Conservation (phyloP, 2,329 filamentous ascomycete species). For the Pestalotiopsis sp. region DNA sequence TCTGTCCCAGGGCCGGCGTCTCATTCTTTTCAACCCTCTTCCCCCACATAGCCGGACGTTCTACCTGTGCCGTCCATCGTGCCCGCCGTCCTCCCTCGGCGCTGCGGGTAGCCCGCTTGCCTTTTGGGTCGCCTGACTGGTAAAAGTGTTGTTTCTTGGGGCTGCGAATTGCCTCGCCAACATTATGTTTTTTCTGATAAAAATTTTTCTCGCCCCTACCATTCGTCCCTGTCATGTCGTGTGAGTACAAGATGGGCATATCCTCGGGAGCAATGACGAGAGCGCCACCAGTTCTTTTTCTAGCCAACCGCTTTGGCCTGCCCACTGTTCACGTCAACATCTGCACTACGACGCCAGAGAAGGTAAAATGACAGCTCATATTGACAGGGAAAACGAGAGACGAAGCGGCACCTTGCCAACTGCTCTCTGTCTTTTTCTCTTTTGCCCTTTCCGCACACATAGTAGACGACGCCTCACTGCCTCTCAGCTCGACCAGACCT, state of each 20-base stretch:
- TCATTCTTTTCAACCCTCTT: no score
- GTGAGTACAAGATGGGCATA: not conserved
- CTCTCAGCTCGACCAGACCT: not conserved
- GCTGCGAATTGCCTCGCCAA: not conserved
- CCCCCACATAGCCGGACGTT: not conserved
- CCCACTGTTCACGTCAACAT: conserved; percentile 3
- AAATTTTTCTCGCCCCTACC: not conserved
- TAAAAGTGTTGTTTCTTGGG: not conserved
- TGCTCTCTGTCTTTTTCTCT: not conserved
- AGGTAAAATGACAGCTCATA: conserved; percentile 7
- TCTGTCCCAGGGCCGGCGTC: no score
- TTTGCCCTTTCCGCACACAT: not conserved
- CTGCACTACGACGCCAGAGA: conserved; percentile 6
- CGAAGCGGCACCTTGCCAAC: not conserved
- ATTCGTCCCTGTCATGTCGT: not conserved
- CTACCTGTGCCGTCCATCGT: not conserved
- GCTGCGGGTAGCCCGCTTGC: not conserved
- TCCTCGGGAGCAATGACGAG: not conserved
- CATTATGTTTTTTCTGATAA: no score
- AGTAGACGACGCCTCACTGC: not conserved
- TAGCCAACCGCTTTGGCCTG: not conserved
- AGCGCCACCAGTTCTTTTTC: not conserved
- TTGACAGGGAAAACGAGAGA: not conserved
- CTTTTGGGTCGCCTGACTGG: not conserved
- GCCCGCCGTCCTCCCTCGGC: not conserved